Base-by-base conservation (phyloP, 2,329 filamentous ascomycete genomes). In the Beauveria caledonica region DNA sequence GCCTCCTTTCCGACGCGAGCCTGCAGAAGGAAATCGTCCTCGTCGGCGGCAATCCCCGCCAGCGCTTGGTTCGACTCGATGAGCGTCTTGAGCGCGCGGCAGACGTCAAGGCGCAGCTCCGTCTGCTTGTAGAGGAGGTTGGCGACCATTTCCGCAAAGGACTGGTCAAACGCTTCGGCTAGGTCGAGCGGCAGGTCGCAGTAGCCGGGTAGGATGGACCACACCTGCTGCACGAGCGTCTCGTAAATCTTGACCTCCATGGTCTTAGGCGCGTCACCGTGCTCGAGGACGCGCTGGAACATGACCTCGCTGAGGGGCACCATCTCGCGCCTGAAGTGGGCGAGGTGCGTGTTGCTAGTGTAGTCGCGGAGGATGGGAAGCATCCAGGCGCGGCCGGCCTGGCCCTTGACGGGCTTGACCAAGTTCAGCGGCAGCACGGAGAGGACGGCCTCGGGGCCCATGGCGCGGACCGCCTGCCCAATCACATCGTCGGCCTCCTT, bases 171-270 rank as follows among this genome's bases (percentile, higher is more conserved):
- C 1, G 90, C 80, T 63, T 86, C 79, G 5, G 74, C 76, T 46
- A 93, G 70, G 69, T 99, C 94, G 40, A 96, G 75, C 1, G 94
- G 93, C 58, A 97, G 78, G 71, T 97, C 91, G 72, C 94, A 97
- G 76, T 97, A 99, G 1, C 94, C 94, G 0, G 94, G 93, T 17
- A 99, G 81, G 56, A 89, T 87, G 0, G 90, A 91, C 94, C 94
- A 99, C 46, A 93, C 92, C 71, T 99, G 94, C 66, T 95, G 89
- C 9, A 99, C 90, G 5, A 99, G 79, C 0, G 94, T 97, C 76
- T 99, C 93, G 71, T 94, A 99, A 62, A 99, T 95, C 79, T 99
- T 99, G 70, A 94, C 84, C 72, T 97, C 92, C 82, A 96, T 92
- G 0, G 91, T 94, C 80, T 96, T 97, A 70, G 93, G 89, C 15